These are phyloP conservation scores for Tetrastigma voinierianum DNA, from an alignment of 164 flowering plant species.

Conservation along the genomic window DNA sequence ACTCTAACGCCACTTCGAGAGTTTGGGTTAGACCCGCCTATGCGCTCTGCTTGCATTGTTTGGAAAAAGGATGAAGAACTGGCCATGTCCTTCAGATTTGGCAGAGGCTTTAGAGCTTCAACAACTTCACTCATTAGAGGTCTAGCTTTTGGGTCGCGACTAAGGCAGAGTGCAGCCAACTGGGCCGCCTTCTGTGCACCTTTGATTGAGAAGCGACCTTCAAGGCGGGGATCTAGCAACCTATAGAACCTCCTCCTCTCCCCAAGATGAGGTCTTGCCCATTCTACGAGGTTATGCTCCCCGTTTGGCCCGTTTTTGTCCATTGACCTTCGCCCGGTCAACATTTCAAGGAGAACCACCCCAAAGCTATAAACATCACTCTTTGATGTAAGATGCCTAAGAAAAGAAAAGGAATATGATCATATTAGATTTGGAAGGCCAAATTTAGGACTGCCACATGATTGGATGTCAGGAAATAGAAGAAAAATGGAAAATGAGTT, in stretches of 20 bases:
- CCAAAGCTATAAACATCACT: slow-evolving; percentile 40
- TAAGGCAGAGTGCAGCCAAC: slow-evolving; percentile 27
- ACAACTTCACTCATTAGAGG: slow-evolving; percentile 41
- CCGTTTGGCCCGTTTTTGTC: slow-evolving; percentile 30
- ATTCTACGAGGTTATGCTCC: slow-evolving; percentile 35
- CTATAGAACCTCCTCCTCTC: slow-evolving; percentile 27
- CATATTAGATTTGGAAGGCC: background rate
- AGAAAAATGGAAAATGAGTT: too few species aligned
- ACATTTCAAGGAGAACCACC: slow-evolving; percentile 33
- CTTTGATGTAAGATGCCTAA: slow-evolving; percentile 36
- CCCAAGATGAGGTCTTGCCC: slow-evolving; percentile 32
- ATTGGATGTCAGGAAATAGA: too few species aligned
- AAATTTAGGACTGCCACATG: background rate
- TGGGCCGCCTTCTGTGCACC: slow-evolving; percentile 31
- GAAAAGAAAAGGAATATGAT: slow-evolving; percentile 2
- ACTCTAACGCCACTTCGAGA: slow-evolving; percentile 16
- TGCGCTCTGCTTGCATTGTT: slow-evolving; percentile 25
- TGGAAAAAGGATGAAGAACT: slow-evolving; percentile 28
- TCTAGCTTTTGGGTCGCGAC: slow-evolving; percentile 29
- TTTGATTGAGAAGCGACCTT: slow-evolving; percentile 33
- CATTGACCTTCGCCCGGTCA: slow-evolving; percentile 35
- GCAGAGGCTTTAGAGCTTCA: slow-evolving; percentile 28
- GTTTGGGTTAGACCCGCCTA: slow-evolving; percentile 1
- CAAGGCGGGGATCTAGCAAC: slow-evolving; percentile 31
- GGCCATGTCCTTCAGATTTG: slow-evolving; percentile 30